These are phyloP conservation scores for Periglandula ipomoeae DNA, from an alignment of 2,329 filamentous ascomycete genomes.

Conservation along the genomic window DNA sequence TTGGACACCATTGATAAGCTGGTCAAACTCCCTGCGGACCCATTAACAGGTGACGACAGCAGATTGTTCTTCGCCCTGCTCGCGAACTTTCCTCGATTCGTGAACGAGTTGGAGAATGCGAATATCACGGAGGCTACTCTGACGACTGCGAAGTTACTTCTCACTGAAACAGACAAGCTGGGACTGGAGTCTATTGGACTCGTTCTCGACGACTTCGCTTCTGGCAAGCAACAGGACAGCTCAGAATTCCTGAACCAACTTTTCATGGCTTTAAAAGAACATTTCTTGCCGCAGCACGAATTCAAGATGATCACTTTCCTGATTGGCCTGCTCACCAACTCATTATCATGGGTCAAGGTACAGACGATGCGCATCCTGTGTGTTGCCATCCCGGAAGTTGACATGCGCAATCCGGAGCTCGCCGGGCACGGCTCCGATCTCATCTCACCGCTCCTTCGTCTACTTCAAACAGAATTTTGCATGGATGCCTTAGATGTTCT, in stretches of 20 bases:
- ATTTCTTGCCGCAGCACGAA: conserved; percentile 75
- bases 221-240: conserved; percentile 54
- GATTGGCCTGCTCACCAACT: conserved; percentile 85
- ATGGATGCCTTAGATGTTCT: conserved; percentile 86
- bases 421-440: conserved; percentile 87
- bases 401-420: conserved; percentile 87
- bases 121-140: conserved; percentile 45
- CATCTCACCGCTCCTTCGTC: conserved; percentile 80
- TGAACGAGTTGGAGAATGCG: conserved; percentile 66
- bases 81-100: conserved; percentile 82
- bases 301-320: conserved; percentile 82
- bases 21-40: conserved; percentile 67
- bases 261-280: conserved; percentile 62
- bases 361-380: conserved; percentile 89
- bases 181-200: conserved; percentile 57
- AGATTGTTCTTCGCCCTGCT: conserved; percentile 79
- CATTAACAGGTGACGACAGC: conserved; percentile 71
- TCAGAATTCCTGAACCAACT: conserved; percentile 70
- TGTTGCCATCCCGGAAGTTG: conserved; percentile 76
- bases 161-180: conserved; percentile 63
- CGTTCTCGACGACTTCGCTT: conserved; percentile 62
- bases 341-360: conserved; percentile 78
- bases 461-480: conserved; percentile 89
- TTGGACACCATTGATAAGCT: conserved; percentile 71
- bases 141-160: conserved; percentile 59